phyloP scores from a whole-genome alignment of 1,284 basidiomycete species.

The Ceratorhiza oryzae-sativae region DNA sequence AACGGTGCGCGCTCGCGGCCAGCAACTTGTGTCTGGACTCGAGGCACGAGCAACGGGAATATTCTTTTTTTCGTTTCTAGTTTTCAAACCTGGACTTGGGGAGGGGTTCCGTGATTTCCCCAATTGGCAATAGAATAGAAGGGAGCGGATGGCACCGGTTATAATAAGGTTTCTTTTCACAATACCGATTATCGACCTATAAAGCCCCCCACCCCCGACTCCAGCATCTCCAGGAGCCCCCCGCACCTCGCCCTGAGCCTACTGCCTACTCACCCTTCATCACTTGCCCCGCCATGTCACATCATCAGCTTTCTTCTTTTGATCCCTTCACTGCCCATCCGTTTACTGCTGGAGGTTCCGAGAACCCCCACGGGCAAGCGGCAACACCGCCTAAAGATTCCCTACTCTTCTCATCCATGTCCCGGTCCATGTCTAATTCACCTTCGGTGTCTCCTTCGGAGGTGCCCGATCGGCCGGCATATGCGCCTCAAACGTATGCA shows the following conservation, averaged over 20 bases:
- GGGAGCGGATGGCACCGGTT: constrained; percentile 18
- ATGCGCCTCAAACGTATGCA: neutral
- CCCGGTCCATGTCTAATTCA: neutral
- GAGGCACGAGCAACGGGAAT: constrained; percentile 9
- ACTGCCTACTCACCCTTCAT: neutral
- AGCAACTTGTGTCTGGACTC: neutral
- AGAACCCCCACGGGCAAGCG: constrained; percentile 2
- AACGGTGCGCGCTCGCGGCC: neutral
- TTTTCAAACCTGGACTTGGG: constrained; percentile 29
- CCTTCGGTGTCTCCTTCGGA: neutral
- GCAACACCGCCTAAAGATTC: neutral
- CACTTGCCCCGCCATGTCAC: neutral
- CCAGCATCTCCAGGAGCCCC: neutral
- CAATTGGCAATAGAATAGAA: constrained; percentile 15
- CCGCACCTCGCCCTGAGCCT: neutral
- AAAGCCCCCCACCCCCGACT: constrained; percentile 1
- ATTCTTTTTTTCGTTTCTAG: constrained; percentile 22
- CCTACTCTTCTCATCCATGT: neutral
- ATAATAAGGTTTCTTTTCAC: constrained; percentile 4
- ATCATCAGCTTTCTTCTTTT: constrained; percentile 15
- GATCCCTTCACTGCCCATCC: constrained; percentile 23
- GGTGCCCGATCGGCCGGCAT: neutral
- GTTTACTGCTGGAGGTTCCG: constrained; percentile 15
- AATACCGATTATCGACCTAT: neutral
- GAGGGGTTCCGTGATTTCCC: constrained; percentile 30